A percentile compares a stretch with the other conserved stretches of the same genome.
Conservation (phyloP, 2,329 filamentous ascomycete genomes). For the Ophiostoma pallidulum region DNA sequence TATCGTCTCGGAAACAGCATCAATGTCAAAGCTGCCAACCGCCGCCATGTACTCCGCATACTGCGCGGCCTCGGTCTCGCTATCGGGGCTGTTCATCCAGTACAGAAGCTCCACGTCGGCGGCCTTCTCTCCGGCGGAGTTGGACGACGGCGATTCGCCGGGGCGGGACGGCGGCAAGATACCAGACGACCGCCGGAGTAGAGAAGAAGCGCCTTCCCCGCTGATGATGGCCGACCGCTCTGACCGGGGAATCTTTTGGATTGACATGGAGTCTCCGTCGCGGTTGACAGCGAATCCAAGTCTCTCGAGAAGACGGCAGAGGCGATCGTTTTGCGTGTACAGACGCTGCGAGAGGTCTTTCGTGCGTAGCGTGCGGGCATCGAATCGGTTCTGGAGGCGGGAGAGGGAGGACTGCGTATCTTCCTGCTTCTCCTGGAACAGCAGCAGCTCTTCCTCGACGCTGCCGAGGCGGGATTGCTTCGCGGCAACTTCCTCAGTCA, state of each 20-base stretch:
- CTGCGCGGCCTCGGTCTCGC: conserved; percentile 58
- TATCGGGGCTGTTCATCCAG: conserved; percentile 66
- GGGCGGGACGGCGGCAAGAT: neutral
- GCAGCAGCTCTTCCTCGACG: conserved; percentile 64
- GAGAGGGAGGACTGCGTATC: conserved; percentile 43
- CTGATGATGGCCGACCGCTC: conserved; percentile 50
- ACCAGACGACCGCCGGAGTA: neutral
- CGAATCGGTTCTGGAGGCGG: conserved; percentile 47
- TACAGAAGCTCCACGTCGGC: conserved; percentile 65
- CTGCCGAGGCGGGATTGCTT: conserved; percentile 63
- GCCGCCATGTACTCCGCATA: conserved; percentile 67
- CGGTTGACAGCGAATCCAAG: conserved; percentile 75
- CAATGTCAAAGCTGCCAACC: conserved; percentile 70
- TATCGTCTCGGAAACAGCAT: conserved; percentile 74
- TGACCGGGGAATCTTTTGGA: conserved; percentile 60
- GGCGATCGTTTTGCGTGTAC: conserved; percentile 72
- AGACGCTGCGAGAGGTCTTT: conserved; percentile 78
- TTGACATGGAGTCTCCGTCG: conserved; percentile 60
- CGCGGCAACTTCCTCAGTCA: conserved; percentile 63
- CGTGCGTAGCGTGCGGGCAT: conserved; percentile 61
- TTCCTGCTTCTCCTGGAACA: conserved; percentile 56
- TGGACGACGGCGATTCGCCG: neutral
- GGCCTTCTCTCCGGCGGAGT: conserved; percentile 42
- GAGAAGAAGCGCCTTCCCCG: conserved; percentile 24
- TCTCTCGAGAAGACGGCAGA: conserved; percentile 75